Percentiles rank a stretch among this genome's conserved stretches.
These are phyloP conservation scores for Angomonas ambiguus DNA, from an alignment of 208 protist species.

Conservation along the genomic window DNA sequence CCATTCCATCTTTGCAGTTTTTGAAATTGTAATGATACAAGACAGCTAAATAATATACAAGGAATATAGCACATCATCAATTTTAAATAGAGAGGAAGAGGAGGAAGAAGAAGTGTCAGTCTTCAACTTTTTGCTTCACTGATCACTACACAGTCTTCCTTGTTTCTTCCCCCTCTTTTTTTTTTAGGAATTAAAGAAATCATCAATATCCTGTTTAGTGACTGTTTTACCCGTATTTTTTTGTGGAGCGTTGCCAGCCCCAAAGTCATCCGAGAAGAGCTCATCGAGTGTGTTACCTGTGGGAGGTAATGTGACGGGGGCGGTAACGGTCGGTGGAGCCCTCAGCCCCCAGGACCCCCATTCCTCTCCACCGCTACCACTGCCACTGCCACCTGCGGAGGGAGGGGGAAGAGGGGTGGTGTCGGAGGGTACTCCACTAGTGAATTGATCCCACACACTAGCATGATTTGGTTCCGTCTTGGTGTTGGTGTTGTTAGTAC, in stretches of 20 bases:
- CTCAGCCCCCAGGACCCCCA: background rate
- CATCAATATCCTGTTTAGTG: constrained; percentile 1
- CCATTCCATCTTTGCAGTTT: too few species aligned
- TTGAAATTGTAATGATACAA: too few species aligned
- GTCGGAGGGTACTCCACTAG: background rate
- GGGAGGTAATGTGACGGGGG: background rate
- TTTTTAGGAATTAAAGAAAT: background rate
- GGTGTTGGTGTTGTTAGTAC: background rate
- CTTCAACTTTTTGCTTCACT: background rate
- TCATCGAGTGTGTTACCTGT: background rate
- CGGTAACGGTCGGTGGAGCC: background rate
- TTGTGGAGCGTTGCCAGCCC: background rate
- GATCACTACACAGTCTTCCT: too few species aligned
- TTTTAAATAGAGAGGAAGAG: too few species aligned
- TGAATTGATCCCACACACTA: background rate
- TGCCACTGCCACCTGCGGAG: background rate
- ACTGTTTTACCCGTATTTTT: background rate
- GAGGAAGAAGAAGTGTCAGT: background rate
- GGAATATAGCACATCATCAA: too few species aligned
- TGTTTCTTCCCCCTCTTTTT: constrained; percentile 7
- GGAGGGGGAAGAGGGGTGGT: background rate
- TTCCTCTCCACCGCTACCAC: background rate
- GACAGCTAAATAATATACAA: too few species aligned
- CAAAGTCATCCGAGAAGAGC: background rate
- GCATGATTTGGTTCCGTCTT: background rate